Evolutionary conservation across 1,284 basidiomycete genomes (phyloP), one percentile per base, ranked within the genome.

Genomic region (Ustilago cynodontis): DNA sequence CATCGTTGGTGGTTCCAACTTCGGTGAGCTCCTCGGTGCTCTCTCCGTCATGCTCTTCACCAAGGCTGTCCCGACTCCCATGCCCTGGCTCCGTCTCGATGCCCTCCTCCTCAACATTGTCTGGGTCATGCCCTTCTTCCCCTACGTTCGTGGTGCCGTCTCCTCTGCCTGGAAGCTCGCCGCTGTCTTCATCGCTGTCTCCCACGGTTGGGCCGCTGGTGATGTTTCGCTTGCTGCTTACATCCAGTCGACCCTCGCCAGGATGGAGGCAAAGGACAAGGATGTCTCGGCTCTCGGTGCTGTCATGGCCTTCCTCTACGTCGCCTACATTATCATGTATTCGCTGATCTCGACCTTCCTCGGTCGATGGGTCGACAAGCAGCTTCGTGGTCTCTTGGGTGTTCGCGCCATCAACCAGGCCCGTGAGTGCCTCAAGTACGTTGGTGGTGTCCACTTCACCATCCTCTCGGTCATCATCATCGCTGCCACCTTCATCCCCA

Each of bases 191-290:
- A 82, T 81, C 13, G 83, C 86, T 52, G 77, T 87, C 58, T 85
- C 83, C 8, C 84, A 76, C 77, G 86, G 86, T 71, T 87, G 86
- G 86, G 86, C 86, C 54, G 85, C 86, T 43, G 86, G 86, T 47
- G 86, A 87, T 55, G 85, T 86, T 35, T 86, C 85, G 26, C 80
- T 87, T 26, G 86, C 86, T 47, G 86, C 86, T 14, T 87, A 86
- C 81, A 86, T 87, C 76, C 86, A 87, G 73, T 81, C 83, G 31
- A 82, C 82, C 3, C 80, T 87, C 56, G 78, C 84, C 62, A 70
- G 71, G 29, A 76, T 85, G 68, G 82, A 86, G 63, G 67, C 78
- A 59, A 68, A 81, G 55, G 84, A 85, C 77, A 72, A 78, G 53
- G 82, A 85, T 51, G 82, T 87, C 39, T 86, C 83, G 16, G 77